Evolutionary conservation across 1,139 yeast genomes (phyloP).

Genomic region (Blastobotrys proliferans): DNA sequence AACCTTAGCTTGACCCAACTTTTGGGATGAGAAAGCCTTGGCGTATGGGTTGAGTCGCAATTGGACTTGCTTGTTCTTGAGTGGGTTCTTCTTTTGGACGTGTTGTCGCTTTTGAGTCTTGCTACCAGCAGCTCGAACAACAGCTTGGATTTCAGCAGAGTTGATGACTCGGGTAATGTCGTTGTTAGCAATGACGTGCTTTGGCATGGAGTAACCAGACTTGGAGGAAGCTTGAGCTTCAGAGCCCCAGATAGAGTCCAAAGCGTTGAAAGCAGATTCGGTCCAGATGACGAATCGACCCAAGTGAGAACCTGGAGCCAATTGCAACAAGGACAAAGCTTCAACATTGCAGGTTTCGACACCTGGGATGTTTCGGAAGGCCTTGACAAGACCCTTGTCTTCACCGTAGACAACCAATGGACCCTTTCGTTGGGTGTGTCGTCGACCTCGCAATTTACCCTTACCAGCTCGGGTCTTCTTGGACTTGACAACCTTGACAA

Average conservation of each 20-base stretch:
- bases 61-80: slow-evolving; percentile 98
- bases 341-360: slow-evolving; percentile 94
- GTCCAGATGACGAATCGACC: slow-evolving; percentile 99
- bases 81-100: slow-evolving; percentile 99
- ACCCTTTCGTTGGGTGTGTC: slow-evolving; percentile 99
- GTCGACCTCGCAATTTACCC: slow-evolving; percentile 99
- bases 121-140: slow-evolving; percentile 95
- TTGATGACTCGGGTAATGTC: slow-evolving; percentile 96
- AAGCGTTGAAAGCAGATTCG: slow-evolving; percentile 94
- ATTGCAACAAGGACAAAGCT: slow-evolving; percentile 93
- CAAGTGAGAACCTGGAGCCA: slow-evolving; percentile 99
- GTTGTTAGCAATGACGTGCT: slow-evolving; percentile 90
- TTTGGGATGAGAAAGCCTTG: slow-evolving; percentile 90
- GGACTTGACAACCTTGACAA: slow-evolving; percentile 96
- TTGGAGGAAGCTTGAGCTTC: slow-evolving; percentile 81
- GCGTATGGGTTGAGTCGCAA: slow-evolving; percentile 99
- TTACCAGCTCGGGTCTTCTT: slow-evolving; percentile 99
- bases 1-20: slow-evolving; percentile 82
- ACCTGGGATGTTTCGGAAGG: slow-evolving; percentile 99
- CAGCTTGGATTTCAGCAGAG: slow-evolving; percentile 99
- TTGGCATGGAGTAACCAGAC: slow-evolving; percentile 88
- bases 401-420: slow-evolving; percentile 98
- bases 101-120: slow-evolving; percentile 89
- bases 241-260: slow-evolving; percentile 97
- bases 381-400: slow-evolving; percentile 97